Percentiles rank a stretch among this genome's conserved stretches.
Evolutionary conservation across 192 early-diverging fungal species (phyloP).

Genomic region (Entrophospora sp.): DNA sequence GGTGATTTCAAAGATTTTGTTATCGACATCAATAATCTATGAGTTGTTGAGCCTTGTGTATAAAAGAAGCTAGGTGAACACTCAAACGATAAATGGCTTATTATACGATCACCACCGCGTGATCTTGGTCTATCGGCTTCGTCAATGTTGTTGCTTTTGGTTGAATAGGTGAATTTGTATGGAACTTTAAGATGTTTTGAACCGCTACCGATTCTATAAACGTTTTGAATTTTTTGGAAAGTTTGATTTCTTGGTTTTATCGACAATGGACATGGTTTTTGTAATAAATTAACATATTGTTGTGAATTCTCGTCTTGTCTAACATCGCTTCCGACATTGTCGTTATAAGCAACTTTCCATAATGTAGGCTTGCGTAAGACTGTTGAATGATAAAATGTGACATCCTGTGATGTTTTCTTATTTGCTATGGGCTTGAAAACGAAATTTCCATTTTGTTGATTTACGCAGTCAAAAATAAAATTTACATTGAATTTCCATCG

Average conservation of each 20-base stretch:
- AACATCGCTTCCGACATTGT: background rate
- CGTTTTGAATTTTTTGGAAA: background rate
- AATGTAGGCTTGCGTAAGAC: background rate
- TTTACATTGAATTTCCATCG: background rate
- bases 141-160: background rate
- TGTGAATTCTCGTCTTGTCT: background rate
- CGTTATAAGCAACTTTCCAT: background rate
- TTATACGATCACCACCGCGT: background rate
- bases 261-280: background rate
- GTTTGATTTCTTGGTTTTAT: background rate
- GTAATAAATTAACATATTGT: background rate
- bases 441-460: background rate
- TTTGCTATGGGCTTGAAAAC: background rate
- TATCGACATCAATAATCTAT: background rate
- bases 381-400: background rate
- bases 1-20: too few species aligned
- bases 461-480: background rate
- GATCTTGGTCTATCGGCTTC: too few species aligned
- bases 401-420: background rate
- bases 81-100: background rate
- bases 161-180: background rate
- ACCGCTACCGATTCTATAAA: background rate
- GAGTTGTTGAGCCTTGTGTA: background rate
- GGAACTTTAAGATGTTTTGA: background rate
- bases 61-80: slow-evolving; percentile 1